Evolutionary conservation across 306 rosid species (phyloP).

Genomic region (Trifolium dubium): DNA sequence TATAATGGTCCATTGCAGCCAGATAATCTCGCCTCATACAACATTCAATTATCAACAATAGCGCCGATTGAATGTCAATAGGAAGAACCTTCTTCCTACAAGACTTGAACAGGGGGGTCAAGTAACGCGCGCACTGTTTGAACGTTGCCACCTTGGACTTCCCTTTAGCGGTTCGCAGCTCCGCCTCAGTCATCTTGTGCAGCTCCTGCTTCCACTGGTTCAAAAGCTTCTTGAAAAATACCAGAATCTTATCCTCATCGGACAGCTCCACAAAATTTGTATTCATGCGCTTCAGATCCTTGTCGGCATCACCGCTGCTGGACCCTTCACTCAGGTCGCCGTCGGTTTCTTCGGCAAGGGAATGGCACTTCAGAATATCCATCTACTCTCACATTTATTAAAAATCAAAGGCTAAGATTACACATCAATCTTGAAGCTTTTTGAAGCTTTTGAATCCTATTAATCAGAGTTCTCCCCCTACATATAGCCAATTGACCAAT

Average conservation of each 20-base stretch:
- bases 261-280: conserved; percentile 83
- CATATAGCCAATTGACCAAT: too few relatives aligned
- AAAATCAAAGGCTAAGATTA: too few relatives aligned
- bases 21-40: conserved; percentile 95
- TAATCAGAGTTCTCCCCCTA: too few relatives aligned
- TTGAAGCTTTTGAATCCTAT: too few relatives aligned
- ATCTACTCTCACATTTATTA: too few relatives aligned
- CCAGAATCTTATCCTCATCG: conserved; percentile 87
- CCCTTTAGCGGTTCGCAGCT: conserved; percentile 91
- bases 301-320: conserved; percentile 67
- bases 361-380: too few relatives aligned
- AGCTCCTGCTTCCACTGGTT: conserved; percentile 96
- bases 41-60: conserved; percentile 80
- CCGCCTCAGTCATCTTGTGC: conserved; percentile 77
- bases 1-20: conserved; percentile 98
- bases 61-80: conserved; percentile 83
- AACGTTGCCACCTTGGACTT: conserved; percentile 95
- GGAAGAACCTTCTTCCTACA: conserved; percentile 98
- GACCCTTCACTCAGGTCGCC: too few relatives aligned
- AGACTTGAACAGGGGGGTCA: conserved; percentile 89
- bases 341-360: too few relatives aligned
- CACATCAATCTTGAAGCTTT: too few relatives aligned
- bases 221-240: conserved; percentile 86
- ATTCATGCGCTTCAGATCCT: conserved; percentile 84
- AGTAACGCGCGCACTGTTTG: conserved; percentile 94